phyloP scores from a whole-genome alignment of 208 protist genomes.

The Crithidia bombi region DNA sequence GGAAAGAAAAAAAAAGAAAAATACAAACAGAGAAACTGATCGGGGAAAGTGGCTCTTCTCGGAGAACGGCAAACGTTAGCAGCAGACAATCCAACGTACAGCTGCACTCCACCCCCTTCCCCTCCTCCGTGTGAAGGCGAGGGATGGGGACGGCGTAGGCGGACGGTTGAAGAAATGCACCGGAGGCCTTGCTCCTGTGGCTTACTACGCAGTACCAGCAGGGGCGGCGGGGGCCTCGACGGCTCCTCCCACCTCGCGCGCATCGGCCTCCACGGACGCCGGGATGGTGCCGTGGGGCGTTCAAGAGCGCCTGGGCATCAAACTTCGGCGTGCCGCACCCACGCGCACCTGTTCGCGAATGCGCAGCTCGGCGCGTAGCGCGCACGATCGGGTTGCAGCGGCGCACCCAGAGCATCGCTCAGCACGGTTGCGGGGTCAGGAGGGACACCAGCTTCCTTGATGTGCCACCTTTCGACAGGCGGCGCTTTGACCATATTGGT shows the following conservation, averaged over 20 bases:
- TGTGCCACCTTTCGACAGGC: conserved; percentile 84
- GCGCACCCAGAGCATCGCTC: conserved; percentile 94
- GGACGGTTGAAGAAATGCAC: neutral
- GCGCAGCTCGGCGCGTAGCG: conserved; percentile 95
- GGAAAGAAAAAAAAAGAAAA: neutral
- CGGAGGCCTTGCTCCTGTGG: neutral
- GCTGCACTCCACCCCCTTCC: too few relatives aligned
- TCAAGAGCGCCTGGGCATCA: conserved; percentile 92
- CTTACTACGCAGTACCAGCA: conserved; percentile 36
- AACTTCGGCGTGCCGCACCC: conserved; percentile 96
- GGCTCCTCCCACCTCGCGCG: conserved; percentile 75
- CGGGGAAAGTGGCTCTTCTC: conserved; percentile 5
- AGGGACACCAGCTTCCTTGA: conserved; percentile 97
- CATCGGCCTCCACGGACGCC: conserved; percentile 76
- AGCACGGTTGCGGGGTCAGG: conserved; percentile 94
- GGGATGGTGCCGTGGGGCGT: conserved; percentile 92
- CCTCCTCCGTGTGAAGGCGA: too few relatives aligned
- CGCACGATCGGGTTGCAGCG: conserved; percentile 95
- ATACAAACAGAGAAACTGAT: conserved; percentile 2
- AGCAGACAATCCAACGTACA: neutral
- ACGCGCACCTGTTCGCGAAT: conserved; percentile 98
- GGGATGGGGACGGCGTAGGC: too few relatives aligned
- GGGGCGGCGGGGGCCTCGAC: conserved; percentile 56
- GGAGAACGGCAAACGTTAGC: neutral
- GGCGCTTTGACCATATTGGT: conserved; percentile 95